phyloP scores from a whole-genome alignment of 352 stramenopile species.

The Saprolegnia parasitica region DNA sequence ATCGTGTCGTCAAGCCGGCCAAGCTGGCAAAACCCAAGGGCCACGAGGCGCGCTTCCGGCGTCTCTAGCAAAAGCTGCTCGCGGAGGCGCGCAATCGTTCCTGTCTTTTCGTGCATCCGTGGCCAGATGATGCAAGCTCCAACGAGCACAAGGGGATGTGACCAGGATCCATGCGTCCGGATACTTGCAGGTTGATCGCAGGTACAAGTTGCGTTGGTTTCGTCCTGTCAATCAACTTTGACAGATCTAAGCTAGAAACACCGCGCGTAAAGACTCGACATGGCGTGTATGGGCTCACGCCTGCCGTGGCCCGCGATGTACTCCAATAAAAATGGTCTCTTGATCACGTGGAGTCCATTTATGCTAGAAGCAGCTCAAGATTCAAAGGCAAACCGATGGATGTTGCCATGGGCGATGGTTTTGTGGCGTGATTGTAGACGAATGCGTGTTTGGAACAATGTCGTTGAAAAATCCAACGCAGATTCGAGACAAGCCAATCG shows the following conservation, averaged over 20 bases:
- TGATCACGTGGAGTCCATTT: too few relatives aligned
- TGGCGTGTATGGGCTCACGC: too few relatives aligned
- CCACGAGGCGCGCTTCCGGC: not conserved
- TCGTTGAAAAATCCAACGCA: not conserved
- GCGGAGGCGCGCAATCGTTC: slow-evolving; percentile 14
- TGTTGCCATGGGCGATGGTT: not conserved
- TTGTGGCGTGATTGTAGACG: not conserved
- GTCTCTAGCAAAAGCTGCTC: slow-evolving; percentile 10
- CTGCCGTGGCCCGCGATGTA: too few relatives aligned
- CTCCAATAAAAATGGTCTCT: too few relatives aligned
- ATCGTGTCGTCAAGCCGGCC: slow-evolving; percentile 16
- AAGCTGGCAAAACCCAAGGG: slow-evolving; percentile 8
- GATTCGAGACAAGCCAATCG: not conserved
- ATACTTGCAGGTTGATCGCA: not conserved
- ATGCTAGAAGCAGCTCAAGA: not conserved
- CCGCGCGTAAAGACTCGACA: too few relatives aligned
- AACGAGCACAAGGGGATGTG: too few relatives aligned
- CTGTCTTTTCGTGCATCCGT: not conserved
- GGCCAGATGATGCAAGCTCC: not conserved
- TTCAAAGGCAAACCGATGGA: not conserved
- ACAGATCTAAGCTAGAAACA: too few relatives aligned
- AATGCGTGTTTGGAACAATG: not conserved
- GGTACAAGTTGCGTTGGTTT: too few relatives aligned
- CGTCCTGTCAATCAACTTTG: too few relatives aligned
- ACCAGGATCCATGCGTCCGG: not conserved